These are phyloP conservation scores for Talaromyces ruber DNA, from an alignment of 495 filamentous ascomycete genomes.

Conservation along the genomic window DNA sequence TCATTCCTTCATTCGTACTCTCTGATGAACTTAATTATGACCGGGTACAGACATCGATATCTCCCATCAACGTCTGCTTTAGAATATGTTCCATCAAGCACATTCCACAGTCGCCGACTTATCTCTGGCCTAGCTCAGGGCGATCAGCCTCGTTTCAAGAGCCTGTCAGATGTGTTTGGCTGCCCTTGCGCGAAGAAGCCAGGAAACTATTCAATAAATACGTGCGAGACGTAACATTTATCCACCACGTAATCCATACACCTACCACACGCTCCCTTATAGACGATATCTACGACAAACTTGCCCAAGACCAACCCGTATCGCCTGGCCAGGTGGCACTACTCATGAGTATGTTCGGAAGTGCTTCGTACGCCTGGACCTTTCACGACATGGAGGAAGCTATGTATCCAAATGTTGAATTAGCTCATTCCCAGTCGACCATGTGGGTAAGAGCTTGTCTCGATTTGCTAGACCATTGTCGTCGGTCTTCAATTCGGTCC, in stretches of 20 bases:
- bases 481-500: constrained; percentile 14
- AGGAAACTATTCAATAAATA: constrained; percentile 32
- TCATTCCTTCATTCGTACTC: background rate
- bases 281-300: constrained; percentile 24
- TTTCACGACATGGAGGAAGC: constrained; percentile 10
- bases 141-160: background rate
- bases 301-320: constrained; percentile 14
- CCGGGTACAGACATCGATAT: background rate
- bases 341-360: constrained; percentile 35
- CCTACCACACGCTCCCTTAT: constrained; percentile 26
- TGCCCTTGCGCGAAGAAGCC: constrained; percentile 30
- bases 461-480: constrained; percentile 30
- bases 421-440: constrained; percentile 20
- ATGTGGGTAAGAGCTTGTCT: constrained; percentile 28
- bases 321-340: constrained; percentile 26
- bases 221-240: constrained; percentile 24
- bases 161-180: constrained; percentile 22
- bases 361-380: constrained; percentile 32
- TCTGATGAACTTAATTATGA: background rate
- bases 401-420: constrained; percentile 20
- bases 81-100: constrained; percentile 4
- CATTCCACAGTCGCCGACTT: constrained; percentile 2
- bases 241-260: constrained; percentile 33
- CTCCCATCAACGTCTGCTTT: background rate
- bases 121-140: background rate